Percentiles rank a stretch among this genome's conserved stretches.
phyloP scores from a whole-genome alignment of 345 rosid genomes.

The Cardamine occulta region DNA sequence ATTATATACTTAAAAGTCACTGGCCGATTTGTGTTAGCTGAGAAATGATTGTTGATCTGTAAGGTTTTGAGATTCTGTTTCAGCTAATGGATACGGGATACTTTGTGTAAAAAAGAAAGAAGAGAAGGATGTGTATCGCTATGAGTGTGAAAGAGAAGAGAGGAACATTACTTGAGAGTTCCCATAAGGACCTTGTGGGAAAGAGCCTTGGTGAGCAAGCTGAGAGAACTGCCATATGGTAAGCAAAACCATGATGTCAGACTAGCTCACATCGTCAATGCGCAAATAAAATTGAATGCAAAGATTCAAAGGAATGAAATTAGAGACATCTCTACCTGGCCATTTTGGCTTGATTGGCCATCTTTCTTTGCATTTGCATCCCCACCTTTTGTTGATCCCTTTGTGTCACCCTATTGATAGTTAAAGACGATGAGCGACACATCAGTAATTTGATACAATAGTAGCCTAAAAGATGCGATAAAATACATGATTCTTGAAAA shows the following conservation, averaged over 20 bases:
- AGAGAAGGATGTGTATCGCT: neutral
- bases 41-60: slow-evolving; percentile 1
- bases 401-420: slow-evolving; percentile 70
- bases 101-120: neutral
- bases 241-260: slow-evolving; percentile 13
- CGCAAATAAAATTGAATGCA: neutral
- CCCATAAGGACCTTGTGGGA: slow-evolving; percentile 56
- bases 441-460: neutral
- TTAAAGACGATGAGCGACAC: slow-evolving; percentile 16
- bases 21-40: neutral
- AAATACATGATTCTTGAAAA: neutral
- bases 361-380: slow-evolving; percentile 67
- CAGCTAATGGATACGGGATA: neutral
- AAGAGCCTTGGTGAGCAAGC: slow-evolving; percentile 65
- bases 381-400: slow-evolving; percentile 74
- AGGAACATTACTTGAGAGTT: slow-evolving; percentile 62
- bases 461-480: neutral
- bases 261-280: slow-evolving; percentile 1
- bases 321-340: slow-evolving; percentile 54
- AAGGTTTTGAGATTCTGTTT: slow-evolving; percentile 3
- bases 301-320: neutral
- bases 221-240: slow-evolving; percentile 45
- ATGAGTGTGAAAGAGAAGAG: slow-evolving; percentile 17
- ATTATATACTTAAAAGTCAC: slow-evolving; percentile 1
- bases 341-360: slow-evolving; percentile 53